These are phyloP conservation scores for Endotrypanum monterogeii DNA, from an alignment of 208 protist species.

Conservation along the genomic window DNA sequence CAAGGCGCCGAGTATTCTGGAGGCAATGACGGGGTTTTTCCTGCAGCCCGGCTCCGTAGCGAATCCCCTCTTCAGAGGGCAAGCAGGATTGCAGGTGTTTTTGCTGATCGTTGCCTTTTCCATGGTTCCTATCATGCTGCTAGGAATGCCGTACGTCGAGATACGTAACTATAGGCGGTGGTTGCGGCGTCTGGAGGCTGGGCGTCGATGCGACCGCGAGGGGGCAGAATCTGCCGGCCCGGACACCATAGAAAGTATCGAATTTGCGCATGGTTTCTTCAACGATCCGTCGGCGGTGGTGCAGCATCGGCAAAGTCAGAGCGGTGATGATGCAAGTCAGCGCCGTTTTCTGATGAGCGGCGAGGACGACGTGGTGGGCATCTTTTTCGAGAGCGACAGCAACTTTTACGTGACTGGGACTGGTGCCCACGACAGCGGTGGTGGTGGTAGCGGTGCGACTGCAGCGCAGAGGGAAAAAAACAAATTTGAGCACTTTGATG, in stretches of 20 bases:
- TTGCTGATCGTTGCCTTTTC: constrained; percentile 74
- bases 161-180: constrained; percentile 53
- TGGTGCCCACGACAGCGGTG: neutral
- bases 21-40: constrained; percentile 95
- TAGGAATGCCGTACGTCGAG: constrained; percentile 81
- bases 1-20: constrained; percentile 83
- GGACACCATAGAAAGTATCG: constrained; percentile 19
- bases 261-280: constrained; percentile 17
- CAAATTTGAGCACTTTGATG: constrained; percentile 70
- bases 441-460: neutral
- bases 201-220: neutral
- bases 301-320: neutral
- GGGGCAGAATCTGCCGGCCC: constrained; percentile 9
- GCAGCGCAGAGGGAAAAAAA: constrained; percentile 35
- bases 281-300: constrained; percentile 21
- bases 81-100: constrained; percentile 82
- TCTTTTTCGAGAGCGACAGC: constrained; percentile 22
- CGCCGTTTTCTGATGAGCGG: constrained; percentile 20
- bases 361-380: constrained; percentile 10
- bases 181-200: constrained; percentile 20
- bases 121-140: constrained; percentile 85
- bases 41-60: constrained; percentile 79
- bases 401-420: constrained; percentile 11
- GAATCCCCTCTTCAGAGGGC: constrained; percentile 75
- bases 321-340: neutral